A percentile compares a stretch with the other conserved stretches of the same genome.
Evolutionary conservation across 2,329 filamentous ascomycete genomes (phyloP).

Genomic region (Ophiostoma quercus): DNA sequence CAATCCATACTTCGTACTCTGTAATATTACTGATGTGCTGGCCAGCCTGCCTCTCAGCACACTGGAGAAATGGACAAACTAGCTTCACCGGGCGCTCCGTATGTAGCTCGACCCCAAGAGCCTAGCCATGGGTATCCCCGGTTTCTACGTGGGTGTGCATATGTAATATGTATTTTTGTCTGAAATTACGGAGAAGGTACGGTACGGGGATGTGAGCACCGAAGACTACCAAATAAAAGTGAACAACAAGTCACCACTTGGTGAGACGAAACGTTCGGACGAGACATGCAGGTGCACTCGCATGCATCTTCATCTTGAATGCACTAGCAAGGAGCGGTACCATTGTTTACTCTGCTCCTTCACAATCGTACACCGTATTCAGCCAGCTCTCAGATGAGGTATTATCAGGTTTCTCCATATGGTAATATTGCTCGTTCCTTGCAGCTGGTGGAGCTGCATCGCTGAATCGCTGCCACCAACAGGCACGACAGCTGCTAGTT

Average conservation of each 20-base stretch:
- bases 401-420: conserved; percentile 16
- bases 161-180: neutral
- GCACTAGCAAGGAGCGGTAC: neutral
- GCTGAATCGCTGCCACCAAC: conserved; percentile 12
- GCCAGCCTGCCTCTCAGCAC: neutral
- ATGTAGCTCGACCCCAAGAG: conserved; percentile 13
- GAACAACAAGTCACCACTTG: neutral
- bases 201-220: neutral
- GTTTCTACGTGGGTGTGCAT: conserved; percentile 1
- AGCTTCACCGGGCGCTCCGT: conserved; percentile 8
- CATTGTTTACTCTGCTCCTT: neutral
- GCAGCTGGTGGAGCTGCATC: conserved; percentile 3
- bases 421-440: conserved; percentile 14
- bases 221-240: neutral
- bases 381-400: neutral
- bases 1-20: neutral
- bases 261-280: neutral
- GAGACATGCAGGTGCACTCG: neutral
- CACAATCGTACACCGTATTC: neutral
- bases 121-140: conserved; percentile 13
- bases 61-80: conserved; percentile 15
- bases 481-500: neutral
- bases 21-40: neutral
- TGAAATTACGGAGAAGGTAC: neutral
- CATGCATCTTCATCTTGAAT: neutral